Evolutionary conservation across 768 basidiomycete species (phyloP).

Genomic region (Agaricus blazei): DNA sequence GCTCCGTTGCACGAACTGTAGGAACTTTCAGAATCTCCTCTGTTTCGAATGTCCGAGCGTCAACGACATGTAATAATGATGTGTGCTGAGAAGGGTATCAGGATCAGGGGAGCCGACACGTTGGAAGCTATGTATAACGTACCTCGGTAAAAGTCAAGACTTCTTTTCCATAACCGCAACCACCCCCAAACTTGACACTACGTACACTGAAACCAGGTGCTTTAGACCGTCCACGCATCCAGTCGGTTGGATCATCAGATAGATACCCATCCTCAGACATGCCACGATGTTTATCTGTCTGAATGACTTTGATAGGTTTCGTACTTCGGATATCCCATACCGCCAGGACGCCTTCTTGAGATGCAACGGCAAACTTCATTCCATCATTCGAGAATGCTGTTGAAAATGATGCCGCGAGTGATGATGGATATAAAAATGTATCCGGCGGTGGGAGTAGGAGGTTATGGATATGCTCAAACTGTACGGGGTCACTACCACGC

Average conservation of each 20-base stretch:
- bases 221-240: conserved; percentile 10
- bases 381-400: conserved; percentile 13
- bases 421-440: conserved; percentile 13
- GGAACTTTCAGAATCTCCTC: conserved; percentile 14
- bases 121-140: neutral
- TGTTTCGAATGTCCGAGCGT: conserved; percentile 13
- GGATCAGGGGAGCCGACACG: neutral
- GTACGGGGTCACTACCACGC: conserved; percentile 11
- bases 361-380: conserved; percentile 15
- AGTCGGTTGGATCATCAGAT: conserved; percentile 15
- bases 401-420: conserved; percentile 15
- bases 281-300: conserved; percentile 15
- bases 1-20: neutral
- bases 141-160: conserved; percentile 14
- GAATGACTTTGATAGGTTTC: conserved; percentile 14
- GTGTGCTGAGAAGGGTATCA: conserved; percentile 6
- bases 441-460: conserved; percentile 11
- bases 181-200: conserved; percentile 14
- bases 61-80: conserved; percentile 13
- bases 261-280: conserved; percentile 12
- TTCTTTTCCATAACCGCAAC: conserved; percentile 13
- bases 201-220: conserved; percentile 15
- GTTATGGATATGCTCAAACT: conserved; percentile 11
- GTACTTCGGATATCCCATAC: conserved; percentile 16
- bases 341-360: conserved; percentile 15